Evolutionary conservation across 164 flowering plant genomes (phyloP), one percentile per base, ranked within the genome.

Genomic region (Magnolia kwangsiensis): DNA sequence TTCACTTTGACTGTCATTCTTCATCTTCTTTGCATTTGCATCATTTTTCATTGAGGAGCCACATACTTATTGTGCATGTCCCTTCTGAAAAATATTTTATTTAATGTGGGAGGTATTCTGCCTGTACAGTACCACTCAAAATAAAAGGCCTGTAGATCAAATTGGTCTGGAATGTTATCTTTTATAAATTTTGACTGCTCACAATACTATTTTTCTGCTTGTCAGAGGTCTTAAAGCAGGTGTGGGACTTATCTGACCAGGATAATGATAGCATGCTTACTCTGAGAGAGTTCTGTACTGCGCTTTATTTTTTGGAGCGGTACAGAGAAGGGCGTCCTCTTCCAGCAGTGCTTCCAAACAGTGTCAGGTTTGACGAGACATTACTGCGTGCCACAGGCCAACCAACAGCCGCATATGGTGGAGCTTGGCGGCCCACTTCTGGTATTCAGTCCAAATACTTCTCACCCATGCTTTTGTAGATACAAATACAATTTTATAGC

Each of bases 201-300:
- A 78, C 72, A 63, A 70, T 78, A 55, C 27, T 37, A 50, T 74
- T 76, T 65, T 61, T 63, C 20, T 74, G 51, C 59, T 81, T 83
- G 13, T 29, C 92, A 96, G 99, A 94, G 91, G 89, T 96, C 77
- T 81, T 96, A 74, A 96, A 93, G 89, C 97, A 93, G 89, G 99
- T 95, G 14, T 95, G 99, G 99, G 97, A 95, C 82, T 87, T 95
- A 76, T 90, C 99, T 64, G 99, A 95, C 83, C 98, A 95, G 82
- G 99, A 95, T 83, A 88, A 84, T 79, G 99, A 95, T 78, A 92
- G 95, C 82, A 95, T 92, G 98, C 96, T 95, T 80, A 90, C 99
- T 51, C 78, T 92, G 80, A 89, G 87, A 81, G 99, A 95, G 78
- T 95, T 95, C 77, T 95, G 97, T 81, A 84, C 89, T 76, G 91